phyloP scores from a whole-genome alignment of 352 stramenopile species.

The Globisporangium camurandrum region DNA sequence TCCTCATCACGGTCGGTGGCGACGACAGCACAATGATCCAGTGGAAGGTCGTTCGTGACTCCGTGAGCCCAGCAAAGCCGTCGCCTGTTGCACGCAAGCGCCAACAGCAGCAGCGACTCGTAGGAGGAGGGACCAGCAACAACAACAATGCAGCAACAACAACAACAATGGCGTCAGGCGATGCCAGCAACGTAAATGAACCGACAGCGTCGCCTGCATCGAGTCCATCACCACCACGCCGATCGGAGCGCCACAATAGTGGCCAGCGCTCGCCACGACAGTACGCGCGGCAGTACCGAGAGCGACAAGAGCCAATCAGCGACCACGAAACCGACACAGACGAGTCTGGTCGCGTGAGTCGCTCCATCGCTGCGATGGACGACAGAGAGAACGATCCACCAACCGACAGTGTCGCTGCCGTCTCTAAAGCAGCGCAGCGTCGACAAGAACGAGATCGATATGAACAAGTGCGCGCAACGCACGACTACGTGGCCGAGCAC shows the following conservation, averaged over 20 bases:
- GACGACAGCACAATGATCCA: conserved; percentile 56
- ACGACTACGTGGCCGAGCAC: conserved; percentile 35
- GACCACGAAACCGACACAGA: neutral
- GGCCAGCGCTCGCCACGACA: conserved; percentile 22
- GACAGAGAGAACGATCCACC: no score
- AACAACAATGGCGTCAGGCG: neutral
- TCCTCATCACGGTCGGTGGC: conserved; percentile 44
- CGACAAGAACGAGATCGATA: neutral
- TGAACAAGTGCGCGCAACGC: conserved; percentile 20
- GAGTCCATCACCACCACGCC: conserved; percentile 8
- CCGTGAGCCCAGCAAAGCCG: conserved; percentile 2
- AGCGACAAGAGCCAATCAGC: conserved; percentile 10
- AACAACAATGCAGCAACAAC: no score
- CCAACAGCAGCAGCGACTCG: conserved; percentile 1
- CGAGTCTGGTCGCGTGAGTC: neutral
- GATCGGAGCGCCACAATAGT: conserved; percentile 11
- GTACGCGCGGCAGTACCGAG: conserved; percentile 27
- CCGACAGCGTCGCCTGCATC: conserved; percentile 1
- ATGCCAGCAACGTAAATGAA: neutral
- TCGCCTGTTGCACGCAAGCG: conserved; percentile 5
- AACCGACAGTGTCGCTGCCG: neutral
- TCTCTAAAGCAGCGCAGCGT: neutral
- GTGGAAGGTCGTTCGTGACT: conserved; percentile 24
- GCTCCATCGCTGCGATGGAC: neutral
- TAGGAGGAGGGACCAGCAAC: no score